A percentile compares a stretch with the other conserved stretches of the same genome.
Evolutionary conservation across 257 asterid species (phyloP).

Genomic region (Leonotis leonurus): DNA sequence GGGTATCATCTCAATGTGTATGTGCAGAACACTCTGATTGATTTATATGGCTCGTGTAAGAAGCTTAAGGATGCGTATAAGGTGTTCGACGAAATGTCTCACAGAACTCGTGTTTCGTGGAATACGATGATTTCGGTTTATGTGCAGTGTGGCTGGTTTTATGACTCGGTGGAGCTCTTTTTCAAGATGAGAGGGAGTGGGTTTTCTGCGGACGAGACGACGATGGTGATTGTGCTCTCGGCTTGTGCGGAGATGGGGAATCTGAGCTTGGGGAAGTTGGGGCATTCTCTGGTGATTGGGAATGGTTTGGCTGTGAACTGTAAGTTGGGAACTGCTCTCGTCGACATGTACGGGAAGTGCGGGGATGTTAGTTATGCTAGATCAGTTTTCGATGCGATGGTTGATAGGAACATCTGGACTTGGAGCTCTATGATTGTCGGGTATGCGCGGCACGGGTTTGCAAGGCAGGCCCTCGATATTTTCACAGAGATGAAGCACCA

Average conservation of each 20-base stretch:
- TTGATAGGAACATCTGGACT: slow-evolving; percentile 57
- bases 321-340: slow-evolving; percentile 64
- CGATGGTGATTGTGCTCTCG: slow-evolving; percentile 65
- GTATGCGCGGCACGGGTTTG: slow-evolving; percentile 69
- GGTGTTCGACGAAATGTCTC: slow-evolving; percentile 61
- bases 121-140: slow-evolving; percentile 59
- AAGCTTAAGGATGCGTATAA: slow-evolving; percentile 36
- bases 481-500: slow-evolving; percentile 37
- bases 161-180: slow-evolving; percentile 36
- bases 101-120: slow-evolving; percentile 60
- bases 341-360: slow-evolving; percentile 76
- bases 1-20: slow-evolving; percentile 45
- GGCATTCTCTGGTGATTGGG: slow-evolving; percentile 57
- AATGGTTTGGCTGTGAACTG: slow-evolving; percentile 45
- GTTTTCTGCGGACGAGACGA: slow-evolving; percentile 45
- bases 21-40: slow-evolving; percentile 56
- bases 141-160: slow-evolving; percentile 42
- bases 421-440: slow-evolving; percentile 85
- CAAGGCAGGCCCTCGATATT: slow-evolving; percentile 36
- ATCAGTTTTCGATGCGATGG: slow-evolving; percentile 43
- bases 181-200: slow-evolving; percentile 39
- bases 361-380: slow-evolving; percentile 49
- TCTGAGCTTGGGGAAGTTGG: slow-evolving; percentile 59
- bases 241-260: slow-evolving; percentile 59
- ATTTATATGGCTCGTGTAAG: slow-evolving; percentile 53